Conservation (phyloP, 2,329 filamentous ascomycete genomes). For the Alternaria sp. region DNA sequence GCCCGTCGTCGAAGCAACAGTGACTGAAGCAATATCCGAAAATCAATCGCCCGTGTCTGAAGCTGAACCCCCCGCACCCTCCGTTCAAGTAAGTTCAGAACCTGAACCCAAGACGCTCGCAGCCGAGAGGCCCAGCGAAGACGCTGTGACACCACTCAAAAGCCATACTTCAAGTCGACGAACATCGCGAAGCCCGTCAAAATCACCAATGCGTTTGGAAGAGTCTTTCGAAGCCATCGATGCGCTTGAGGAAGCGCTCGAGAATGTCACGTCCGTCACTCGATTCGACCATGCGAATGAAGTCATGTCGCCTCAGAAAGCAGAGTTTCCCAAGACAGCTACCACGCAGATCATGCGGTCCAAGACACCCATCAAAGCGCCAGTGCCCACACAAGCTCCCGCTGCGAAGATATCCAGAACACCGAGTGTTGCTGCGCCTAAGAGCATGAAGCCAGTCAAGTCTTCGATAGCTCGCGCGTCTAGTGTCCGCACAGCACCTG, state of each 20-base stretch:
- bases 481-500: slow-evolving; percentile 36
- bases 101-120: slow-evolving; percentile 42
- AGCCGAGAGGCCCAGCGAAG: slow-evolving; percentile 38
- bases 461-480: slow-evolving; percentile 36
- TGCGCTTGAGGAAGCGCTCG: slow-evolving; percentile 61
- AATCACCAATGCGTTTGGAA: slow-evolving; percentile 50
- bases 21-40: background rate
- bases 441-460: slow-evolving; percentile 40
- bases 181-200: slow-evolving; percentile 35
- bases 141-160: slow-evolving; percentile 27
- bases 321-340: slow-evolving; percentile 16
- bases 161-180: slow-evolving; percentile 34
- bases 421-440: slow-evolving; percentile 35
- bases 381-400: slow-evolving; percentile 8
- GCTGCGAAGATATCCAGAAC: slow-evolving; percentile 36
- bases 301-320: slow-evolving; percentile 39
- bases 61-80: slow-evolving; percentile 18
- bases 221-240: slow-evolving; percentile 62
- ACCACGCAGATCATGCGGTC: slow-evolving; percentile 11
- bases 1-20: background rate
- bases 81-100: slow-evolving; percentile 32
- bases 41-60: slow-evolving; percentile 7
- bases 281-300: slow-evolving; percentile 43
- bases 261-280: slow-evolving; percentile 55
- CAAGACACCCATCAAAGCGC: slow-evolving; percentile 20